Evolutionary conservation across 2,329 filamentous ascomycete genomes (phyloP).

Genomic region (Colletotrichum truncatum): DNA sequence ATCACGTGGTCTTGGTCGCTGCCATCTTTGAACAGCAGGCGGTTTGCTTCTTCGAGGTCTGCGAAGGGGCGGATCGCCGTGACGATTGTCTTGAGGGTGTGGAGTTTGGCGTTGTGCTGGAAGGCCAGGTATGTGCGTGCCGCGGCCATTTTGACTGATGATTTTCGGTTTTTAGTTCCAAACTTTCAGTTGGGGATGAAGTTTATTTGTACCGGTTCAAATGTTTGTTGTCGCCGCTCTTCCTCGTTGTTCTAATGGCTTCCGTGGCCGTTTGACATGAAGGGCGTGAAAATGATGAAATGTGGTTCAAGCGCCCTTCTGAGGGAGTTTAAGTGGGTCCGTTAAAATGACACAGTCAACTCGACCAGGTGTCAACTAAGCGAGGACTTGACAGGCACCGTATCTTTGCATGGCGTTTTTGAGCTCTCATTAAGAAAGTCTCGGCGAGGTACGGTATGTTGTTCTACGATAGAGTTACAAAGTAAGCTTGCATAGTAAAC

Average conservation of each 20-base stretch:
- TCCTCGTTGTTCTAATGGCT: neutral
- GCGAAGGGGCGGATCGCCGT: conserved; percentile 58
- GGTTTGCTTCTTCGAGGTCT: conserved; percentile 59
- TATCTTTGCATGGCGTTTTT: no score
- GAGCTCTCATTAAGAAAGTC: no score
- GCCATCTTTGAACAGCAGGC: conserved; percentile 66
- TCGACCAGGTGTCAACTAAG: no score
- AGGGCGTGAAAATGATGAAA: conserved; percentile 8
- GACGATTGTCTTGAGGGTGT: conserved; percentile 53
- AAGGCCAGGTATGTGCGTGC: conserved; percentile 53
- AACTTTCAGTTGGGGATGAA: no score
- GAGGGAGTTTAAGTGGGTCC: neutral
- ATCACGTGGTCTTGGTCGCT: conserved; percentile 63
- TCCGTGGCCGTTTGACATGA: neutral
- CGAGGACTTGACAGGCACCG: no score
- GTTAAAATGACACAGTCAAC: neutral
- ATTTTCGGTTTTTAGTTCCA: no score
- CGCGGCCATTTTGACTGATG: conserved; percentile 22
- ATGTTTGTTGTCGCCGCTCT: neutral
- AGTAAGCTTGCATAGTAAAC: no score
- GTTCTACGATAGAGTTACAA: no score
- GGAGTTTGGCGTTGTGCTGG: conserved; percentile 53
- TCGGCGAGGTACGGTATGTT: no score
- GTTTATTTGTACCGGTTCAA: neutral
- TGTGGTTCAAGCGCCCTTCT: neutral